A percentile compares a stretch with the other conserved stretches of the same genome.
phyloP scores from a whole-genome alignment of 176 grass and related monocot genomes.

The Avena sativa region DNA sequence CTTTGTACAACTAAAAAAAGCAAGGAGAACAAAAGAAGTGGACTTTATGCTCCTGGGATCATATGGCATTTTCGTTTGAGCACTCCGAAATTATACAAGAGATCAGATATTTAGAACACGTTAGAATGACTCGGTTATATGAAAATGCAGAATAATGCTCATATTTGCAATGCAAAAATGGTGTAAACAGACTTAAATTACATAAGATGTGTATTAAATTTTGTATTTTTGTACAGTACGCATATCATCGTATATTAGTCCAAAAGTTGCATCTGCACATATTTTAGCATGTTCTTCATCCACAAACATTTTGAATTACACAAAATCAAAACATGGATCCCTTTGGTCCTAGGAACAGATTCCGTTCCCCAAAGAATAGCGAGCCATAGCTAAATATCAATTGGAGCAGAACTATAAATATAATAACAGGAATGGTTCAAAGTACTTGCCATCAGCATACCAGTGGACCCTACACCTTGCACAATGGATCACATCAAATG shows the following conservation, averaged over 20 bases:
- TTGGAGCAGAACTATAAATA: slow-evolving; percentile 17
- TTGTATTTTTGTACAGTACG: not conserved
- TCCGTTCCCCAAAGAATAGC: not conserved
- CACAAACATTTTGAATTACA: not conserved
- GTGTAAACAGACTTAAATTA: not conserved
- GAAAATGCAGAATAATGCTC: slow-evolving; percentile 5
- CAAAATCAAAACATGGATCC: not conserved
- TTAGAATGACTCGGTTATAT: not conserved
- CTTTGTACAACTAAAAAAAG: slow-evolving; percentile 23
- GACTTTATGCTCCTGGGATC: not conserved
- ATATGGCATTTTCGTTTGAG: slow-evolving; percentile 14
- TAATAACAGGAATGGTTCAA: slow-evolving; percentile 44
- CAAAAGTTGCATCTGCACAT: not conserved
- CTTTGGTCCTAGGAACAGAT: not conserved
- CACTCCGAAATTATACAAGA: not conserved
- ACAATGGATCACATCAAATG: slow-evolving; percentile 89
- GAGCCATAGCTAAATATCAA: not conserved
- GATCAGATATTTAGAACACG: not conserved
- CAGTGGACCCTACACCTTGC: slow-evolving; percentile 94
- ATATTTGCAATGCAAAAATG: not conserved
- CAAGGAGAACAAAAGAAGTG: slow-evolving; percentile 21
- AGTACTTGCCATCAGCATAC: slow-evolving; percentile 82
- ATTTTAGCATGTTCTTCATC: slow-evolving; percentile 1
- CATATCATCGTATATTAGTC: not conserved
- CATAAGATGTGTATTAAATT: not conserved